Conservation (phyloP, 2,329 filamentous ascomycete species). For the Corynespora cassiicola region DNA sequence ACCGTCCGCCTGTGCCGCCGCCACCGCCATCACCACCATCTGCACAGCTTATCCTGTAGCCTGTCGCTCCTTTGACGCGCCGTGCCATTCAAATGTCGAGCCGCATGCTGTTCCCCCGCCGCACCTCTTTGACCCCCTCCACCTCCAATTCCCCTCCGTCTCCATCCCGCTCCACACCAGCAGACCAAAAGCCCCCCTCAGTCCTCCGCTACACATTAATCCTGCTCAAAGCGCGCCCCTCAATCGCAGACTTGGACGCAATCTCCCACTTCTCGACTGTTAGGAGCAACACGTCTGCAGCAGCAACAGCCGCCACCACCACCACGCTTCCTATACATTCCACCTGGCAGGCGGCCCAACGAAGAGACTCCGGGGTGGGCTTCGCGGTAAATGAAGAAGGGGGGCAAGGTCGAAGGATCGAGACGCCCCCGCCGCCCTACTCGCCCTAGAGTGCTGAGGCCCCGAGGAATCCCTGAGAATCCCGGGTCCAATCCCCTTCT, state of each 20-base stretch:
- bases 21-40: neutral
- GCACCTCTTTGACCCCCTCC: conserved; percentile 5
- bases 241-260: conserved; percentile 18
- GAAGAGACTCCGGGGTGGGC: conserved; percentile 1
- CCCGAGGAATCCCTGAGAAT: neutral
- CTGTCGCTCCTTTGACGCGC: too few species aligned
- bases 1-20: neutral
- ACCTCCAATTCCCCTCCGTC: too few species aligned
- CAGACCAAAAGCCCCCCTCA: conserved; percentile 23
- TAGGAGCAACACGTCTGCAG: conserved; percentile 5
- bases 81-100: conserved; percentile 9
- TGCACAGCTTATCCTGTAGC: neutral
- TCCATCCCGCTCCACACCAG: conserved; percentile 3
- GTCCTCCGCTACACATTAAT: conserved; percentile 33
- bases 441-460: conserved; percentile 5
- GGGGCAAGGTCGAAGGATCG: neutral
- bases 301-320: neutral
- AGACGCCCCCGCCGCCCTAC: conserved; percentile 24
- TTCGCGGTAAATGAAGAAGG: neutral
- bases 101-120: conserved; percentile 9
- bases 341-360: neutral
- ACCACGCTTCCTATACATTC: neutral
- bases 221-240: conserved; percentile 34
- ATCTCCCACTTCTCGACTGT: conserved; percentile 17
- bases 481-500: too few species aligned